These are phyloP conservation scores for Barnettozyma salicaria DNA, from an alignment of 805 yeast species.

Conservation along the genomic window DNA sequence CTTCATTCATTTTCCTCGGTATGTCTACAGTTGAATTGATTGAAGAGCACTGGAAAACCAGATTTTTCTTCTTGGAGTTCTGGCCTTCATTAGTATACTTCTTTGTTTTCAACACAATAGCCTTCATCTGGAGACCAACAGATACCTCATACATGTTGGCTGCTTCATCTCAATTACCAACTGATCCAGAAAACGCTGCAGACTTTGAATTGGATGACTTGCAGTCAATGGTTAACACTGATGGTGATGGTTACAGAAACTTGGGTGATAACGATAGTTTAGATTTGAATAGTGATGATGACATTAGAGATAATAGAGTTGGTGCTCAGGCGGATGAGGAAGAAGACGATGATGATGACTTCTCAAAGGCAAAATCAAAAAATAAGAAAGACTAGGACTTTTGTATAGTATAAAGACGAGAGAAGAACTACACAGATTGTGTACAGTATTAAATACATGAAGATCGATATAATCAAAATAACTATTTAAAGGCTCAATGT, in stretches of 20 bases:
- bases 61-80: conserved; percentile 84
- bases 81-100: conserved; percentile 93
- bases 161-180: conserved; percentile 86
- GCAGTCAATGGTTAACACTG: conserved; percentile 37
- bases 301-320: conserved; percentile 10
- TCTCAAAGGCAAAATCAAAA: not conserved
- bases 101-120: conserved; percentile 72
- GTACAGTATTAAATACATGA: no score
- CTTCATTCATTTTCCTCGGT: conserved; percentile 64
- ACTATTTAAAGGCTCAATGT: no score
- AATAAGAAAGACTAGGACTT: conserved; percentile 9
- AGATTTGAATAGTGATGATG: conserved; percentile 21
- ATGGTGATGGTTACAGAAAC: conserved; percentile 29
- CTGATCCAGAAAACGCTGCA: conserved; percentile 65
- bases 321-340: not conserved
- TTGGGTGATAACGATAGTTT: conserved; percentile 24
- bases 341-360: conserved; percentile 7
- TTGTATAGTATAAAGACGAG: no score
- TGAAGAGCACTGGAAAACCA: conserved; percentile 86
- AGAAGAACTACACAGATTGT: no score
- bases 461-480: no score
- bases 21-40: conserved; percentile 71
- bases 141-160: conserved; percentile 93
- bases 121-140: conserved; percentile 96
- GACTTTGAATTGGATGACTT: conserved; percentile 59